Evolutionary conservation across 2,329 filamentous ascomycete genomes (phyloP).

Genomic region (Ceratocystis albifundus): DNA sequence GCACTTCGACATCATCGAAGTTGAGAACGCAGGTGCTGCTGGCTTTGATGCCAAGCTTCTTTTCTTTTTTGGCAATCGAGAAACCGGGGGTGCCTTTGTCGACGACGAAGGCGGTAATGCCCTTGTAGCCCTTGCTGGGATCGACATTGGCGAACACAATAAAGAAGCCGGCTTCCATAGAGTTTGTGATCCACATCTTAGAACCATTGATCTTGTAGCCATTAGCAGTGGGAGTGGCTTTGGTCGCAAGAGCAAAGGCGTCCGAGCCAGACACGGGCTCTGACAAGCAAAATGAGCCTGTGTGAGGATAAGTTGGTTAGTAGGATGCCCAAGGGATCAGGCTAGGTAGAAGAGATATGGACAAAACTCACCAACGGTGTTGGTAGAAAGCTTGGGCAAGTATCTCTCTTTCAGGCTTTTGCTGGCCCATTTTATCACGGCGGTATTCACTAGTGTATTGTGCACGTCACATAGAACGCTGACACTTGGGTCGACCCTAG

Average conservation of each 20-base stretch:
- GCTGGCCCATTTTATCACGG: constrained; percentile 74
- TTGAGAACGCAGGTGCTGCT: constrained; percentile 95
- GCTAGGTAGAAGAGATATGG: not conserved
- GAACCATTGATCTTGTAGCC: constrained; percentile 80
- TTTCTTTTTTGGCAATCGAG: constrained; percentile 97
- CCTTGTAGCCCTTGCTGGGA: constrained; percentile 85
- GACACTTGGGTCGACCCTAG: constrained; percentile 85
- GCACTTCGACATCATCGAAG: constrained; percentile 91
- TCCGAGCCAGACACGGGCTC: constrained; percentile 90
- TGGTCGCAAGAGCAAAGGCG: constrained; percentile 88
- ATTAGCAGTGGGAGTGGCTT: constrained; percentile 67
- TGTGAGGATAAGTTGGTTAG: constrained; percentile 1
- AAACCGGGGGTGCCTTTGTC: constrained; percentile 86
- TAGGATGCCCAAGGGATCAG: not conserved
- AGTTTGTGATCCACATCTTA: constrained; percentile 99
- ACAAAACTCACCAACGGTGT: constrained; percentile 53
- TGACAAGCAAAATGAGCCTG: constrained; percentile 74
- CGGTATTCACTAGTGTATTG: constrained; percentile 95
- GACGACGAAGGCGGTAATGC: constrained; percentile 90
- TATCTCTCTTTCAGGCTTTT: constrained; percentile 69
- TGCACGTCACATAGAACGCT: constrained; percentile 94
- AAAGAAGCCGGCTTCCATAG: constrained; percentile 85
- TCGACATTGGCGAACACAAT: constrained; percentile 97
- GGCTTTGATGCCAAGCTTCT: constrained; percentile 94
- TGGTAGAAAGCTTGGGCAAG: constrained; percentile 78